Evolutionary conservation across 768 basidiomycete species (phyloP), one percentile per base, ranked within the genome.

Genomic region (Hortiboletus flavorubellus): DNA sequence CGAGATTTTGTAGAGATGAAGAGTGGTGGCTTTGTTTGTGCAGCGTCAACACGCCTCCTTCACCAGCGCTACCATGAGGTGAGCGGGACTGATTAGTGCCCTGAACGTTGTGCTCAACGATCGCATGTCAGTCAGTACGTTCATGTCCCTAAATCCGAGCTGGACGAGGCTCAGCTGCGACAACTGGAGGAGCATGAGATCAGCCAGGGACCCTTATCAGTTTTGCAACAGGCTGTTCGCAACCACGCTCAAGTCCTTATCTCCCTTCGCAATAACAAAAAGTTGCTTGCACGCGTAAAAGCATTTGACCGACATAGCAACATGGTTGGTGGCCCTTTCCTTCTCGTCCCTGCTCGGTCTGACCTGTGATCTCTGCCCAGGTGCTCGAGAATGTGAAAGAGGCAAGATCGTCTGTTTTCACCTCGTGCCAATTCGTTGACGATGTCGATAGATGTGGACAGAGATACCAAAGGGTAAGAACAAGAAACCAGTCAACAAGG

Each of bases 221-320:
- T 97, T 47, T 80, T 97, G 50, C 97, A 99, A 73, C 94, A 97
- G 72, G 91, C 95, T 33, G 97, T 99, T 63, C 83, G 97, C 73
- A 96, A 98, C 73, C 93, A 97, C 73, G 87, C 95, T 12, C 97
- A 99, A 76, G 91, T 99, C 61, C 85, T 99, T 59, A 95, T 99
- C 67, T 95, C 94, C 18, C 79, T 99, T 53, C 80, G 97, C 65
- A 99, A 98, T 78, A 98, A 98, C 81, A 98, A 96, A 79, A 99
- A 99, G 73, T 77, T 99, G 35, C 80, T 94, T 45, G 91, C 92
- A 34, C 84, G 95, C 47, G 95, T 98, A 53, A 99, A 99, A 74
- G 97, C 97, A 0, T 99, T 99, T 70, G 97, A 99, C 73, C 81
- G 97, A 69, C 97, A 99, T 74, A 91, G 92, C 64, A 99, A 99